Evolutionary conservation across 2,329 filamentous ascomycete species (phyloP), one percentile per base, ranked within the genome.

Genomic region (Aspergillus fumigatus): DNA sequence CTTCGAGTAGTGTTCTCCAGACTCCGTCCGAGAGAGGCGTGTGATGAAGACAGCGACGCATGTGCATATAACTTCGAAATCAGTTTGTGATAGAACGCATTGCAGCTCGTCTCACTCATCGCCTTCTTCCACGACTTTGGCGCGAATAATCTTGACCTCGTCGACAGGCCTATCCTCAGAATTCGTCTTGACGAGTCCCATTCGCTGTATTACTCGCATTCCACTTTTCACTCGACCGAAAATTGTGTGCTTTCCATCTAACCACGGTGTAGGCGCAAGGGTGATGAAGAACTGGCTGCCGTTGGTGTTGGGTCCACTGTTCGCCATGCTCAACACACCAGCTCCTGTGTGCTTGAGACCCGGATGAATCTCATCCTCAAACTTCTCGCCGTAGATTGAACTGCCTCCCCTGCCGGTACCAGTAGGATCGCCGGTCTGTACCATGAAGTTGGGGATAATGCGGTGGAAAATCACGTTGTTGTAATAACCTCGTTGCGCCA

Each of bases 271-370:
- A 4, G 93, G 93, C 7, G 92, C 93, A 35, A 97, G 81, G 0
- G 94, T 97, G 64, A 99, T 86, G 72, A 97, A 97, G 76, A 97
- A 99, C 76, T 97, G 94, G 57, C 86, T 90, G 23, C 93, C 93
- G 73, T 97, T 97, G 38, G 93, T 96, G 73, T 97, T 86, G 8
- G 90, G 90, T 0, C 94, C 94, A 17, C 87, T 86, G 76, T 99
- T 99, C 58, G 94, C 94, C 94, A 99, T 99, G 76, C 87, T 92
- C 66, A 99, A 78, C n/a, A 97, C 82, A 1, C 93, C 93, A 3
- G 93, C 92, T 40, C 93, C 93, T 0, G 92, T 96, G 78, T 99
- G 94, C 71, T 93, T 94, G 54, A 99, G 79, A 4, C 79, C 78
- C 2, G 85, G 76, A 49, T 83, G 79, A 66, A 97, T 93, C 80